A percentile compares a stretch with the other conserved stretches of the same genome.
Conservation (phyloP, 352 stramenopile species). For the Halophytophthora batemanensis region DNA sequence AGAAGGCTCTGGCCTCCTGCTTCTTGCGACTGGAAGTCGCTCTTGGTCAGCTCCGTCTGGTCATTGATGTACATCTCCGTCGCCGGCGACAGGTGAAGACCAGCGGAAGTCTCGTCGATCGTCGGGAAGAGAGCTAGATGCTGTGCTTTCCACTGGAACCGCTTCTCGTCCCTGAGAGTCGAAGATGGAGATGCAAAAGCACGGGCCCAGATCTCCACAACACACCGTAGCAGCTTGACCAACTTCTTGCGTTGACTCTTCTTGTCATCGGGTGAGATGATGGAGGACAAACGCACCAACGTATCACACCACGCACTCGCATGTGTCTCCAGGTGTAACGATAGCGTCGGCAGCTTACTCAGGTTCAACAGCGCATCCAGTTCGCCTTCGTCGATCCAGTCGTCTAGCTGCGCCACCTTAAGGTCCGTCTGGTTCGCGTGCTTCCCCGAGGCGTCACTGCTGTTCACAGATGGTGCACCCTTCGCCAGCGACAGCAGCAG, state of each 20-base stretch:
- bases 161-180: conserved; percentile 3
- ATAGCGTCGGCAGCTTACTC: conserved; percentile 27
- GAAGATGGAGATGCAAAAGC: conserved; percentile 8
- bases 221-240: conserved; percentile 18
- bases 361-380: conserved; percentile 36
- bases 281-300: conserved; percentile 9
- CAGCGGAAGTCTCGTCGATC: conserved; percentile 8
- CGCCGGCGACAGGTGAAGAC: conserved; percentile 16
- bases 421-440: conserved; percentile 12
- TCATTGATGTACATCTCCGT: conserved; percentile 65
- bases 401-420: conserved; percentile 29
- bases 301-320: conserved; percentile 35
- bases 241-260: conserved; percentile 25
- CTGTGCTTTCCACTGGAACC: conserved; percentile 28
- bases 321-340: conserved; percentile 21
- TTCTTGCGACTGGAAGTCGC: conserved; percentile 22
- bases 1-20: conserved; percentile 1
- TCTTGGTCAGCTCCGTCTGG: conserved; percentile 38
- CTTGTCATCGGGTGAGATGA: conserved; percentile 13
- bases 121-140: conserved; percentile 30
- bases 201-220: conserved; percentile 27
- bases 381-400: conserved; percentile 8
- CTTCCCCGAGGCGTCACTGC: conserved; percentile 2
- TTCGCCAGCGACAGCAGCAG: conserved; percentile 28
- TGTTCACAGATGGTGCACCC: neutral